Evolutionary conservation across 2,329 filamentous ascomycete species (phyloP).

Genomic region (Westerdykella aurantiaca): DNA sequence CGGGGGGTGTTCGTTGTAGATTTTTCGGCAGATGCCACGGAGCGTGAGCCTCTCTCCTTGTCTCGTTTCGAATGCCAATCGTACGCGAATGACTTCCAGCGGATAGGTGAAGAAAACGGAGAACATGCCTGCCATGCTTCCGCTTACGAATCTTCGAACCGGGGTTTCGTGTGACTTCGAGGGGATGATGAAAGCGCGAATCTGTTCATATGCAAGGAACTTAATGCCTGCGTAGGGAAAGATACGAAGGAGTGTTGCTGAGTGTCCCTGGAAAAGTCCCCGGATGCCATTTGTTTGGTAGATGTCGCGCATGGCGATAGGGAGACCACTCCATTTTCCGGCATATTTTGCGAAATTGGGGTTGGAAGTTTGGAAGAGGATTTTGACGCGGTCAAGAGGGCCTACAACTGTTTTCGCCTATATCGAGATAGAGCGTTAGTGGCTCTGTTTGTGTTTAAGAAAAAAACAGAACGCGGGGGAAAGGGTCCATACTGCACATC

Average conservation of each 20-base stretch:
- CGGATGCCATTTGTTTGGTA: conserved; percentile 64
- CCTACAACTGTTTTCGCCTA: conserved; percentile 94
- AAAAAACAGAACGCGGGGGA: neutral
- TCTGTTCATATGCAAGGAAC: conserved; percentile 96
- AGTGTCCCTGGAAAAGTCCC: conserved; percentile 89
- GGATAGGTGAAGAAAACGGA: conserved; percentile 97
- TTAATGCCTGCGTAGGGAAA: conserved; percentile 98
- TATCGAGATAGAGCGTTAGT: conserved; percentile 8
- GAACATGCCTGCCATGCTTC: conserved; percentile 73
- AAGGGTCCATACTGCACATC: conserved; percentile 67
- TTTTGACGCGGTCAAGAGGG: conserved; percentile 95
- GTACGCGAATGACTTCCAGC: conserved; percentile 84
- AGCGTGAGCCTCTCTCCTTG: conserved; percentile 64
- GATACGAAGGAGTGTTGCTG: conserved; percentile 85
- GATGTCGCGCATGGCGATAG: conserved; percentile 78
- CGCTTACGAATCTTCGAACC: conserved; percentile 66
- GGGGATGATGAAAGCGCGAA: conserved; percentile 72
- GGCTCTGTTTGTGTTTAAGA: neutral
- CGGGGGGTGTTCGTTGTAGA: conserved; percentile 68
- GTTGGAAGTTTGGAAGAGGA: conserved; percentile 93
- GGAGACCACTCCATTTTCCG: conserved; percentile 78
- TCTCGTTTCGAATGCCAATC: conserved; percentile 90
- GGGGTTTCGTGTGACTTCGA: conserved; percentile 70
- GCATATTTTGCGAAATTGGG: conserved; percentile 92
- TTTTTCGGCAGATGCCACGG: conserved; percentile 71